These are phyloP conservation scores for Baorangia bicolor DNA, from an alignment of 768 basidiomycete species.

Conservation along the genomic window DNA sequence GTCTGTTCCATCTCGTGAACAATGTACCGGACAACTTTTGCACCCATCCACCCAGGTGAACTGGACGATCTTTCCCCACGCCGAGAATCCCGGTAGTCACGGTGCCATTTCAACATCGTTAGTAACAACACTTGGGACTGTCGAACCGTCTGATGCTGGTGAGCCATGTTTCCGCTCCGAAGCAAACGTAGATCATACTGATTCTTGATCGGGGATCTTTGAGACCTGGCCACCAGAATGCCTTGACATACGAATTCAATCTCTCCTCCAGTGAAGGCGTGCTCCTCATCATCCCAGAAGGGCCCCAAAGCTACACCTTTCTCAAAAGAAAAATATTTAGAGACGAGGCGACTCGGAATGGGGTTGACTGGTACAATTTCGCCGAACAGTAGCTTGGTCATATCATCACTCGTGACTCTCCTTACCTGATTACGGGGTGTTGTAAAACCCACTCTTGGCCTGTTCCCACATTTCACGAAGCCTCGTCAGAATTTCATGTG, in stretches of 20 bases:
- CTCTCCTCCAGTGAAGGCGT: slow-evolving; percentile 27
- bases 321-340: slow-evolving; percentile 18
- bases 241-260: slow-evolving; percentile 6
- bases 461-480: slow-evolving; percentile 17
- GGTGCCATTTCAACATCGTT: slow-evolving; percentile 11
- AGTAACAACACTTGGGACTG: neutral
- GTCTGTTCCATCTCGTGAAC: slow-evolving; percentile 14
- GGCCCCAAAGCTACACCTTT: slow-evolving; percentile 22
- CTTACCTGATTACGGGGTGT: slow-evolving; percentile 28
- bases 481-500: slow-evolving; percentile 1
- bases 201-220: neutral
- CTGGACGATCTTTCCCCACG: slow-evolving; percentile 4
- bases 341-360: slow-evolving; percentile 22
- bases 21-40: slow-evolving; percentile 30
- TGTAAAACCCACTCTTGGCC: slow-evolving; percentile 26
- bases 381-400: slow-evolving; percentile 15
- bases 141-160: slow-evolving; percentile 4
- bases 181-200: neutral
- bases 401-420: slow-evolving; percentile 19
- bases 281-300: slow-evolving; percentile 31
- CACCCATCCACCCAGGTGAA: slow-evolving; percentile 12
- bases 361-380: slow-evolving; percentile 28
- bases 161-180: neutral
- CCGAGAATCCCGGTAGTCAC: slow-evolving; percentile 12
- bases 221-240: neutral